Evolutionary conservation across 192 early-diverging fungal genomes (phyloP), one percentile per base, ranked within the genome.

Genomic region (Chytriomyces hyalinus): DNA sequence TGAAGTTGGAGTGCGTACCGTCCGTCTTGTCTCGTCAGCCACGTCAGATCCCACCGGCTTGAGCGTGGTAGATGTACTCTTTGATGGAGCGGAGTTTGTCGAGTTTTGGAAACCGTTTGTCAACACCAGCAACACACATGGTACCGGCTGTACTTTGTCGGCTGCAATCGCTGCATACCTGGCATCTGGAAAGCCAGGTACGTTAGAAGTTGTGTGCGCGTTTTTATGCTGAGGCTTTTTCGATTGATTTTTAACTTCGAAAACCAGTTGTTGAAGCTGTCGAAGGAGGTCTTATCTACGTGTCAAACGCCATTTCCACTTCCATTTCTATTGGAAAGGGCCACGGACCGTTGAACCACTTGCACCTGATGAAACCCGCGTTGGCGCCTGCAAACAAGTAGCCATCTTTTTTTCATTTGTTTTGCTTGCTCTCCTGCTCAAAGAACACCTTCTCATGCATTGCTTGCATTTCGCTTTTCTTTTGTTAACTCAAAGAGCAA

Each of bases 61-160:
- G 24, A 73, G 7, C 15, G 71, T 63, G 22, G 65, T 93, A 0
- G 94, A 96, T 77, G 78, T 93, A 0, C 81, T 96, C 6, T 94
- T 87, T 70, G 78, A 67, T 0, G 79, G 85, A 8, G 61, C 73
- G 9, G 75, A 66, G 24, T 82, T 90, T 49, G 74, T 76, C 6
- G 81, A 87, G 44, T 79, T 92, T 44, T 73, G 73, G 51, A 90
- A 91, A 47, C 82, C 81, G 5, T 92, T 85, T 74, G 74, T 94
- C n/a, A 75, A 85, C 15, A 91, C 92, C 5, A 83, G 74, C 45
- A 92, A 91, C 79, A 93, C 92, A 0, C 95, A 96, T 81, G 95
- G 95, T 0, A 96, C 95, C 0, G 95, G 95, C 61, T 96, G 95
- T 73, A 96, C 95, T 5, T 79, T 95, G 53, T 91, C 92, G 43